Evolutionary conservation across 2,329 filamentous ascomycete species (phyloP).

Genomic region (Epichloe bromicola): DNA sequence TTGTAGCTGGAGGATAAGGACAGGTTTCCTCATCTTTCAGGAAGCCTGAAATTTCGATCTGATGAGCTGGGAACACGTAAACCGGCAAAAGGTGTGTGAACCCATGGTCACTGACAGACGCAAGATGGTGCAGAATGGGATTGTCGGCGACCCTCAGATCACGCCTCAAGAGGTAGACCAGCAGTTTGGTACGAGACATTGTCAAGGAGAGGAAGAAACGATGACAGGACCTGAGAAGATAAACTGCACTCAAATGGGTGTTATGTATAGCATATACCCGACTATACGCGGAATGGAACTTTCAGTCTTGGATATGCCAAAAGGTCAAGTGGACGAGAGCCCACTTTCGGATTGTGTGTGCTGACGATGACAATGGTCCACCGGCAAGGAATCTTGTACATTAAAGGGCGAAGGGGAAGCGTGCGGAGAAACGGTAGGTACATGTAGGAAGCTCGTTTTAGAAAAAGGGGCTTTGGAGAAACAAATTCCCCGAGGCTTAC

Average conservation of each 20-base stretch:
- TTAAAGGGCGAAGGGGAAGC: neutral
- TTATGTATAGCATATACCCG: neutral
- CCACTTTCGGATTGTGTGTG: neutral
- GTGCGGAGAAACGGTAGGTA: neutral
- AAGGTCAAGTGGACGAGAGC: neutral
- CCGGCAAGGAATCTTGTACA: neutral
- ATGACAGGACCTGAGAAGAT: neutral
- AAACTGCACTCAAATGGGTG: neutral
- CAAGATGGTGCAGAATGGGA: constrained; percentile 50
- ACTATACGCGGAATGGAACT: neutral
- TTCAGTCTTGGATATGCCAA: neutral
- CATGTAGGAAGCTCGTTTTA: neutral
- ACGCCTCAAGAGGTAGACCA: constrained; percentile 60
- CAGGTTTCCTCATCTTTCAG: constrained; percentile 39
- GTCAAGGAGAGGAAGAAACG: neutral
- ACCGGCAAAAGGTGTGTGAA: constrained; percentile 61
- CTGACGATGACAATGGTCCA: neutral
- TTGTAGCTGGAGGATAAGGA: constrained; percentile 57
- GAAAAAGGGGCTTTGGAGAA: neutral
- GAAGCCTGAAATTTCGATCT: constrained; percentile 65
- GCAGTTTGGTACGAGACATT: constrained; percentile 34
- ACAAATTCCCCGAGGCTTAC: neutral
- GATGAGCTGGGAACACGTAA: constrained; percentile 55
- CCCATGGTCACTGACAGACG: constrained; percentile 33
- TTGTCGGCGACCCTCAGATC: constrained; percentile 66